Evolutionary conservation across 495 filamentous ascomycete genomes (phyloP), one percentile per base, ranked within the genome.

Genomic region (Penicillium tannophilum): DNA sequence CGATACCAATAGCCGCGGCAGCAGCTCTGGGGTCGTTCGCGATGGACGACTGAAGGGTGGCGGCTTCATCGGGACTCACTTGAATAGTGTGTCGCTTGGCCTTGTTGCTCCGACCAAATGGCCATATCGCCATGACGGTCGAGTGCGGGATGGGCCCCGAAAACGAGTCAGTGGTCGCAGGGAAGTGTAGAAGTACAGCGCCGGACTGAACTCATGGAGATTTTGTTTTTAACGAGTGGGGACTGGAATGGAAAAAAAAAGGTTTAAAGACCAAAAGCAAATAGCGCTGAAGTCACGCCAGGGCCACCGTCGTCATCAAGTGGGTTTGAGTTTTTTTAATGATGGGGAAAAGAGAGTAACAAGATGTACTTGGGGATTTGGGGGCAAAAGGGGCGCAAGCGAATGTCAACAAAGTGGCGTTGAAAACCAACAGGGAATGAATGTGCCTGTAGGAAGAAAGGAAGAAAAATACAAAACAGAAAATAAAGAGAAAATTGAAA

Each of bases 91-190:
- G 77, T 63, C 71, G 76, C 71, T 80, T 82, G 52, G 60, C 85
- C 70, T 80, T 89, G 44, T 49, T 49, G 10, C 46, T 30, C 56
- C 88, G 86, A 72, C 88, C 81, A 72, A 91, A 92, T 35, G 86
- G 89, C 89, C 89, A 92, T 76, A 91, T 76, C 67, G 84, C 84
- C 88, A 90, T 91, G 61, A 69, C 79, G 78, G 47, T 67, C 39
- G 53, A 48, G 52, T 39, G 44, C 52, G 54, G 56, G 46, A 49
- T 33, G 19, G 26, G 46, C 58, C 59, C 58, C 54, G 43, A 58
- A 58, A 88, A 91, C 72, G 83, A 87, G 61, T 70, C 66, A 73
- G 65, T 63, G 59, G 61, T 63, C 52, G 58, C 64, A 50, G 56
- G 36, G 53, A 61, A 39, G 56, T 56, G 46, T 60, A 59, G 58